phyloP scores from a whole-genome alignment of 2,329 filamentous ascomycete species.

The Calonectria leucothoes region DNA sequence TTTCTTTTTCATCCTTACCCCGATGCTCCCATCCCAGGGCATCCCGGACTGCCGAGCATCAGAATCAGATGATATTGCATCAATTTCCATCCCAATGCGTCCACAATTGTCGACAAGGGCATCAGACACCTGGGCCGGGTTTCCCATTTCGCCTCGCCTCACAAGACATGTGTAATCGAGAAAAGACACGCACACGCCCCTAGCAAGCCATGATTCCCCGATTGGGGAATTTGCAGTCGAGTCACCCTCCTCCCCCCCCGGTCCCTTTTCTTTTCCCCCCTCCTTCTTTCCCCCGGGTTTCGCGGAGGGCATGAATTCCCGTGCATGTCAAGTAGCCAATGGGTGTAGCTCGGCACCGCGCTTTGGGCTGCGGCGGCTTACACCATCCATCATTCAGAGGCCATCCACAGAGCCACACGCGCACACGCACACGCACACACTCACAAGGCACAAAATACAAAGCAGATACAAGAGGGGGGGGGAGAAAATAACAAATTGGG shows the following conservation, averaged over 20 bases:
- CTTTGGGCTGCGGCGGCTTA: conserved; percentile 16
- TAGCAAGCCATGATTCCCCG: not conserved
- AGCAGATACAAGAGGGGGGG: too few relatives aligned
- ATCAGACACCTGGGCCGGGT: not conserved
- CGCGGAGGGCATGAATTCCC: not conserved
- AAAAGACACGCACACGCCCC: not conserved
- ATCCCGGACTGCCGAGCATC: not conserved
- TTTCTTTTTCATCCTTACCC: not conserved
- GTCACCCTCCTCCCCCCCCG: not conserved
- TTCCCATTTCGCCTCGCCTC: not conserved
- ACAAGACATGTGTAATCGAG: not conserved
- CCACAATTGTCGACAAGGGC: not conserved
- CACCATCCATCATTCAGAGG: conserved; percentile 2
- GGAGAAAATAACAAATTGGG: not conserved
- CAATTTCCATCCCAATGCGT: not conserved
- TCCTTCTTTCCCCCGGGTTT: not conserved
- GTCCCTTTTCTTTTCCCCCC: not conserved
- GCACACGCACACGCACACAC: not conserved
- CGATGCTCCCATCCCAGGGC: not conserved
- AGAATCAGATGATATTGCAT: not conserved
- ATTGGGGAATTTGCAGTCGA: not conserved
- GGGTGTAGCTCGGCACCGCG: not conserved
- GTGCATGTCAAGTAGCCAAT: not conserved
- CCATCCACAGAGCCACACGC: conserved; percentile 7
- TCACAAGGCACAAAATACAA: not conserved